Evolutionary conservation across 805 yeast genomes (phyloP).

Genomic region (Starmerella cellae): DNA sequence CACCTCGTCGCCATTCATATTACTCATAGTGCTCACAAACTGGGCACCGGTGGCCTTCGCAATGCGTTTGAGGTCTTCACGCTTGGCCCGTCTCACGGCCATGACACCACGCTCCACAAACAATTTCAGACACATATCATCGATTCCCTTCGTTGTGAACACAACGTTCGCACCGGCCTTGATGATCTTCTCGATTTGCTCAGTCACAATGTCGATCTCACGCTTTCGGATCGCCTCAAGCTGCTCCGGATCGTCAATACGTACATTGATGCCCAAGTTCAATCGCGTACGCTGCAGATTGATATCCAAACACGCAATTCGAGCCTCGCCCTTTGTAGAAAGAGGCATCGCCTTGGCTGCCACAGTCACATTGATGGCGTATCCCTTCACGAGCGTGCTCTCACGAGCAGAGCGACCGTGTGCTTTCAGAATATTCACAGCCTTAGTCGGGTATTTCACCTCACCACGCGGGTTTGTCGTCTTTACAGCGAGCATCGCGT

Average conservation of each 20-base stretch:
- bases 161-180: slow-evolving; percentile 87
- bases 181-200: slow-evolving; percentile 67
- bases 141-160: slow-evolving; percentile 87
- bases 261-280: slow-evolving; percentile 97
- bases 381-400: slow-evolving; percentile 78
- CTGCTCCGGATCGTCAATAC: slow-evolving; percentile 94
- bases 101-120: slow-evolving; percentile 83
- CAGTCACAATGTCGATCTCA: slow-evolving; percentile 74
- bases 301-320: slow-evolving; percentile 78
- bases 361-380: slow-evolving; percentile 91
- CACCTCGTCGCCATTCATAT: slow-evolving; percentile 90
- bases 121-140: slow-evolving; percentile 79
- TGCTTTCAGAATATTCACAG: slow-evolving; percentile 88
- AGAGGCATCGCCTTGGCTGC: slow-evolving; percentile 95
- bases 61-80: slow-evolving; percentile 90
- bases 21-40: slow-evolving; percentile 69
- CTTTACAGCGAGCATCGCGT: slow-evolving; percentile 88
- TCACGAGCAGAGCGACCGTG: slow-evolving; percentile 90
- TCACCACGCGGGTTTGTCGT: slow-evolving; percentile 83
- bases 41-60: slow-evolving; percentile 98
- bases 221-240: slow-evolving; percentile 82
- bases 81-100: slow-evolving; percentile 95
- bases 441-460: slow-evolving; percentile 68
- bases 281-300: slow-evolving; percentile 90
- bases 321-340: slow-evolving; percentile 44